Percentiles rank a stretch among this genome's conserved stretches.
Evolutionary conservation across 2,329 filamentous ascomycete genomes (phyloP).

Genomic region (Neoarthrinium moseri): DNA sequence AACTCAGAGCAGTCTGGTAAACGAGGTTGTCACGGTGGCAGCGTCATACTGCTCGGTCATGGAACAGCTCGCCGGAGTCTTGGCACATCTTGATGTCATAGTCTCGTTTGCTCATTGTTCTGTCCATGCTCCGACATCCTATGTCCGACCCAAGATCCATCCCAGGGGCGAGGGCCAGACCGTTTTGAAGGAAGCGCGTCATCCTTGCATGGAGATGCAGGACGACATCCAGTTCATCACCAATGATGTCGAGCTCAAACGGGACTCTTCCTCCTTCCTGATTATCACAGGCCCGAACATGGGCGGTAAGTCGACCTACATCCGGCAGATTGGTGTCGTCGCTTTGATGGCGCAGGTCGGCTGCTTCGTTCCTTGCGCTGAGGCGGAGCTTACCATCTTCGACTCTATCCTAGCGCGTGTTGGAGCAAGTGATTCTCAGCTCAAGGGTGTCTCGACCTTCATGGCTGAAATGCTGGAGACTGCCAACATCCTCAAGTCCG

Average conservation of each 20-base stretch:
- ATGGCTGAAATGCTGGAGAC: constrained; percentile 99
- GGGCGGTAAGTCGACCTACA: constrained; percentile 98
- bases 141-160: constrained; percentile 89
- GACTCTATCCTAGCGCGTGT: constrained; percentile 96
- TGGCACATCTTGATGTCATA: constrained; percentile 94
- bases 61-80: constrained; percentile 81
- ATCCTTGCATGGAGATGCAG: constrained; percentile 98
- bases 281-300: constrained; percentile 99
- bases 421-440: constrained; percentile 91
- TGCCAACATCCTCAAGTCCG: constrained; percentile 95
- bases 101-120: constrained; percentile 91
- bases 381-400: constrained; percentile 92
- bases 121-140: constrained; percentile 87
- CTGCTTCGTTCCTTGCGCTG: constrained; percentile 89
- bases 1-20: constrained; percentile 86
- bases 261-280: constrained; percentile 81
- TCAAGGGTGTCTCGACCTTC: constrained; percentile 97
- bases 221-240: constrained; percentile 99
- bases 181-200: constrained; percentile 85
- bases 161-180: constrained; percentile 85
- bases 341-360: constrained; percentile 96
- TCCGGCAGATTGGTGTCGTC: constrained; percentile 94
- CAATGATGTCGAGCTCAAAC: constrained; percentile 83
- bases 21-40: constrained; percentile 89
- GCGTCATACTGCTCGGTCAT: constrained; percentile 93